Base-by-base conservation (phyloP, 2,329 filamentous ascomycete genomes). In the Cercospora zeina region DNA sequence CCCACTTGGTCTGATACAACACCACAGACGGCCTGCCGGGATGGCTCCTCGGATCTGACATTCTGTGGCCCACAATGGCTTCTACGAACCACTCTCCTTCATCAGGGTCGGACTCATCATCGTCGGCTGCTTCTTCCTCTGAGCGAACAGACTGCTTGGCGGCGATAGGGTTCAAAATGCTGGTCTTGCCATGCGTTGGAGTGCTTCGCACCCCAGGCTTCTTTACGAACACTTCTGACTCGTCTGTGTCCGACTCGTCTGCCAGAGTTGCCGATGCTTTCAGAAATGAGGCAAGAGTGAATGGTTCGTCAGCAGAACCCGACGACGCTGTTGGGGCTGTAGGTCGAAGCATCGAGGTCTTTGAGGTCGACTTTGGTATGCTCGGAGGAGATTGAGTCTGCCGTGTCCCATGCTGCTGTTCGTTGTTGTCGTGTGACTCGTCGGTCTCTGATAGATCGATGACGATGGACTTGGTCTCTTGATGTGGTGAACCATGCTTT, bases 1-100 rank as follows among this genome's bases (percentile, higher is more conserved):
- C 69, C 73, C 73, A 75, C 56, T 74, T 74, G 30, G 73, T 72
- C 24, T 70, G 67, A 57, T 74, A 75, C 1, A 75, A 62, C 70
- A 72, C 71, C 2, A 71, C 67, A 13, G 68, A 65, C 50, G 68
- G 60, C 24, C 65, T 68, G 2, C 71, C 71, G 14, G 68, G 63
- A 56, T 75, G 73, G 6, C 69, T 72, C 11, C 59, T 61, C 4
- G 72, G 71, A 54, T 75, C 72, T 2, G 69, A 71, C 50, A 71
- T 54, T 16, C 66, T 65, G 59, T 75, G 72, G 9, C 60, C 66
- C 1, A 73, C 60, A 37, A 75, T 73, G 16, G 60, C 64, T 49
- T 74, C 72, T 30, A 74, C 68, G 16, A 69, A 58, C 49, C 62
- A 74, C 45, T 71, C 69, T 21, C 61, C 68, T 2, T 70, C 68